Evolutionary conservation across 2,329 filamentous ascomycete genomes (phyloP), one percentile per base, ranked within the genome.

Genomic region (Penicillium sp.): DNA sequence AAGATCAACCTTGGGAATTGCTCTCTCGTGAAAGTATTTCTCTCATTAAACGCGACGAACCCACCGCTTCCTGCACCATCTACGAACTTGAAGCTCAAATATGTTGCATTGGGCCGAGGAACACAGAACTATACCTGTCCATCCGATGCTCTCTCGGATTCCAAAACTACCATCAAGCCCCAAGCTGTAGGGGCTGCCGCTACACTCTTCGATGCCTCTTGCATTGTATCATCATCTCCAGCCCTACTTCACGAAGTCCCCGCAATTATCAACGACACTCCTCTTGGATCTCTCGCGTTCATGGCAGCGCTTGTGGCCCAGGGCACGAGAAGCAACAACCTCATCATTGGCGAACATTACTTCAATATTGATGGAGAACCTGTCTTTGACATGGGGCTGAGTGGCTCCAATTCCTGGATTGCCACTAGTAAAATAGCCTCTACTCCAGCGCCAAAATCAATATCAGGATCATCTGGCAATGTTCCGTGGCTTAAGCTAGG

Each of bases 41-140:
- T 67, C 9, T 61, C 64, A 22, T 34, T 69, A 13, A 55, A 60
- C 29, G 53, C 64, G 9, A 63, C 66, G 16, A 50, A 57, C 3
- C 35, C 53, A 13, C 45, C 61, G 5, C 68, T 78, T 2, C 69
- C 74, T 14, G 32, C 32, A 6, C 73, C 73, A 10, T 61, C 67
- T 3, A 38, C 52, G 7, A 61, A 61, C 18, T 53, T 74, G 37
- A 64, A 58, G 9, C 75, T 82, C 47, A 71, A 78, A 55, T 74
- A 77, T 58, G 66, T 82, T 48, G 75, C 75, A 6, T 59, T 80
- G 20, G 80, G 79, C 52, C 69, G 73, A 24, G 80, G 80, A 38
- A 79, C 77, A 13, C 79, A 82, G 59, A 82, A 81, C 70, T 82
- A 81, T 63, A 77, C 76, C 16, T 82, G 79, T 59, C 47, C 61